phyloP scores from a whole-genome alignment of 495 filamentous ascomycete species.

The Aspergillus carlsbadensis region DNA sequence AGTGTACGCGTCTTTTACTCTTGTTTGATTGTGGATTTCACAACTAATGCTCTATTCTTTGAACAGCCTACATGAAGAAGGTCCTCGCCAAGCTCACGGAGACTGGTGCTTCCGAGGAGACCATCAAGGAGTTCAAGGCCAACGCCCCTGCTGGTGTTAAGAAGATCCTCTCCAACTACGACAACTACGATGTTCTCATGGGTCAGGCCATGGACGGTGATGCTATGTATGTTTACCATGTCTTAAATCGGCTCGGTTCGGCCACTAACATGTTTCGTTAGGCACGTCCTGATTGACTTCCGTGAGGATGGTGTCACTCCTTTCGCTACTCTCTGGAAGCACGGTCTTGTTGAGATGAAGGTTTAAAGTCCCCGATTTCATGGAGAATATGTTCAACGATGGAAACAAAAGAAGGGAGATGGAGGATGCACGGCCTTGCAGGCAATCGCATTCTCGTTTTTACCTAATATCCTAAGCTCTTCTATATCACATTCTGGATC shows the following conservation, averaged over 20 bases:
- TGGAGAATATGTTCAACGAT: conserved; percentile 32
- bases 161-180: conserved; percentile 80
- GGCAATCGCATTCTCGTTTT: conserved; percentile 10
- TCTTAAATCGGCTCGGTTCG: neutral
- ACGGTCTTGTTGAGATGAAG: conserved; percentile 87
- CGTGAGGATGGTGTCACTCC: conserved; percentile 93
- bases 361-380: conserved; percentile 58
- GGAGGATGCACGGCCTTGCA: conserved; percentile 15
- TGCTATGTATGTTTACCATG: conserved; percentile 66
- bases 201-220: conserved; percentile 89
- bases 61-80: conserved; percentile 82
- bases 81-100: conserved; percentile 68
- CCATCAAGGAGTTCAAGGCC: conserved; percentile 74
- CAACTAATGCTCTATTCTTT: conserved; percentile 2
- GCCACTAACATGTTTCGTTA: conserved; percentile 36
- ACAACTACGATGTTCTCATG: conserved; percentile 92
- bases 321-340: conserved; percentile 90
- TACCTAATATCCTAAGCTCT: conserved; percentile 15
- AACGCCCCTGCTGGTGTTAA: conserved; percentile 68
- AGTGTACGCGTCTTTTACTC: conserved; percentile 46
- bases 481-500: conserved; percentile 31
- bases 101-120: conserved; percentile 56
- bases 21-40: neutral
- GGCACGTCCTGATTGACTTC: conserved; percentile 94
- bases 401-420: conserved; percentile 29